phyloP scores from a whole-genome alignment of 2,329 filamentous ascomycete species.

The Gliomastix tumulicola region DNA sequence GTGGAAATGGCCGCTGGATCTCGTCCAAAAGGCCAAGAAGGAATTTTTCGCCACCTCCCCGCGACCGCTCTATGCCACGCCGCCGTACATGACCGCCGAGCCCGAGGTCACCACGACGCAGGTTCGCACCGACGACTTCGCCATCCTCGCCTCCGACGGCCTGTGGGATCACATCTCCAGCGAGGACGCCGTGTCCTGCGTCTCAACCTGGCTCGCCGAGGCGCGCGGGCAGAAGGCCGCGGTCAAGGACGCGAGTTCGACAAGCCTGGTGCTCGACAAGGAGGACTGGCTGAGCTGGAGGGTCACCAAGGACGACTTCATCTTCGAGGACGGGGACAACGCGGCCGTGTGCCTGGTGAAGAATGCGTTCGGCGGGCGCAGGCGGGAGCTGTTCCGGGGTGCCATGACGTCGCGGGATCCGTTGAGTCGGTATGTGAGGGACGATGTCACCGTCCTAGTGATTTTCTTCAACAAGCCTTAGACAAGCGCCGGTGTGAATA shows the following conservation, averaged over 20 bases:
- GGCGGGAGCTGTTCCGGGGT: conserved; percentile 67
- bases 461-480: conserved; percentile 47
- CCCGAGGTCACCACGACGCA: conserved; percentile 54
- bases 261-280: conserved; percentile 4
- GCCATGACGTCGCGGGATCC: conserved; percentile 66
- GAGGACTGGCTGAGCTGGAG: conserved; percentile 14
- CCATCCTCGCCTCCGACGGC: conserved; percentile 62
- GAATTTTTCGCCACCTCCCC: conserved; percentile 20
- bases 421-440: conserved; percentile 55
- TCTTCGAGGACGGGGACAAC: conserved; percentile 68
- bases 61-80: conserved; percentile 38
- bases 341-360: conserved; percentile 74
- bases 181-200: conserved; percentile 49
- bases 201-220: conserved; percentile 43
- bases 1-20: conserved; percentile 57
- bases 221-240: conserved; percentile 15
- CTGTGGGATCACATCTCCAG: conserved; percentile 56
- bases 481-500: no score
- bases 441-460: conserved; percentile 80
- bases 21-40: neutral
- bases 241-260: conserved; percentile 9
- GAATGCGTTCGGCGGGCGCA: conserved; percentile 72
- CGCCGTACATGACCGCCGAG: conserved; percentile 62
- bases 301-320: conserved; percentile 47
- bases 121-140: conserved; percentile 43